Base-by-base conservation (phyloP, 2,329 filamentous ascomycete genomes). In the Colletotrichum shisoi region DNA sequence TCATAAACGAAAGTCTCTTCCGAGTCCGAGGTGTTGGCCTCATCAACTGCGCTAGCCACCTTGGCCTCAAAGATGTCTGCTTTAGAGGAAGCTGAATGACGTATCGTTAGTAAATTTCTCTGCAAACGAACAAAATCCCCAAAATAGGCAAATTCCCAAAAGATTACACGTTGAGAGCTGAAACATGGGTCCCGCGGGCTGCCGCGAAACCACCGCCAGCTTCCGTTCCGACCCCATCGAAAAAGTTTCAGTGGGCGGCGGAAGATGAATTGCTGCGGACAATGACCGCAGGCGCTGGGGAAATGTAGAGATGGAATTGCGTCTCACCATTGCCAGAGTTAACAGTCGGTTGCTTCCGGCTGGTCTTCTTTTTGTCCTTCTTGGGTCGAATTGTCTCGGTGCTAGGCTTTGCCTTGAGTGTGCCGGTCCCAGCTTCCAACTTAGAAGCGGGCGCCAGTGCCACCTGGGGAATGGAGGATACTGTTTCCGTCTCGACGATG, bases 1-100 rank as follows among this genome's bases (percentile, higher is more conserved):
- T 99, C 95, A 79, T 99, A 99, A 17, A 99, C 95, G 78, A 98
- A 99, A 0, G 95, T 98, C 79, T 98, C 95, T 74, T 97, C 95
- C 1, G 94, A 98, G 77, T 99, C 95, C 7, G 94, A 97, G 13
- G 94, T 96, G 77, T 97, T 92, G 51, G 93, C 93, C 77, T 98
- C 94, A 76, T 98, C 94, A 59, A 99, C 93, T 9, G 94, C 94
- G 76, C 90, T 97, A 57, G 94, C 94, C 71, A 99, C 93, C 76
- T 96, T 96, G 72, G 94, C 93, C 81, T 98, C 95, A 76, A 99
- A 99, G 58, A 98, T 93, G 79, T 99, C 95, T 75, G 95, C 94
- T 81, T 98, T 98, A 68, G 94, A 96, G 17, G 93, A 95, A 68
- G 90, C 92, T 89, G 84, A 78, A 73, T 75, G 77, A 61, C 71